Percentiles rank a stretch among this genome's conserved stretches.
These are phyloP conservation scores for Rhipidocladum racemiflorum DNA, from an alignment of 176 grass and related monocot species.

Conservation along the genomic window DNA sequence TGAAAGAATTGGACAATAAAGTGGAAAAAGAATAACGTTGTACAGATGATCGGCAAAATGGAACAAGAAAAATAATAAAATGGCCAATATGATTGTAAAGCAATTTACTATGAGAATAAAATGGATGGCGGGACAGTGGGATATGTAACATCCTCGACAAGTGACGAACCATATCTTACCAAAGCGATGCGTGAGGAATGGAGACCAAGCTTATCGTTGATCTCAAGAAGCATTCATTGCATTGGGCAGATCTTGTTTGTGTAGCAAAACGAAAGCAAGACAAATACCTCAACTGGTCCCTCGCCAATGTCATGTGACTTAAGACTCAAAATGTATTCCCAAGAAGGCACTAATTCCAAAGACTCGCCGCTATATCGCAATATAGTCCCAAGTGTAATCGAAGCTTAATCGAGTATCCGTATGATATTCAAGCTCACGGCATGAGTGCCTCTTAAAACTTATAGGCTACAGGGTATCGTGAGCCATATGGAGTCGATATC, in stretches of 20 bases:
- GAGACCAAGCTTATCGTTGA: constrained; percentile 77
- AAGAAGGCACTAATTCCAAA: background rate
- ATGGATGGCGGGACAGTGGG: background rate
- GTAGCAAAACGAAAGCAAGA: constrained; percentile 80
- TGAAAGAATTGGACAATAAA: background rate
- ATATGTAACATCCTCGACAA: background rate
- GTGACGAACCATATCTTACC: constrained; percentile 29
- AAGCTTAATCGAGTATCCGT: background rate
- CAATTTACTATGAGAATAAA: background rate
- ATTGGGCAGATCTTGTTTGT: constrained; percentile 88
- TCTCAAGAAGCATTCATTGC: constrained; percentile 94
- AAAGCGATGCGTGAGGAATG: constrained; percentile 71
- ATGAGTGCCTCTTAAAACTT: too few relatives aligned
- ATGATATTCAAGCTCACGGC: background rate
- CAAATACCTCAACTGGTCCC: constrained; percentile 83
- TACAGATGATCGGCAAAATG: background rate
- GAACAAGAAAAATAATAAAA: background rate
- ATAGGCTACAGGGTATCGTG: background rate
- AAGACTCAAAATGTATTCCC: background rate
- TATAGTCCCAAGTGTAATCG: background rate
- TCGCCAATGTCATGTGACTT: constrained; percentile 23
- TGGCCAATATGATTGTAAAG: background rate
- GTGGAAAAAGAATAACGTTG: background rate
- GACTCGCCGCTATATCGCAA: background rate
- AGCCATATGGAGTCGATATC: background rate